Percentiles rank a stretch among this genome's conserved stretches.
phyloP scores from a whole-genome alignment of 2,329 filamentous ascomycete genomes.

The Dendryphion nanum region DNA sequence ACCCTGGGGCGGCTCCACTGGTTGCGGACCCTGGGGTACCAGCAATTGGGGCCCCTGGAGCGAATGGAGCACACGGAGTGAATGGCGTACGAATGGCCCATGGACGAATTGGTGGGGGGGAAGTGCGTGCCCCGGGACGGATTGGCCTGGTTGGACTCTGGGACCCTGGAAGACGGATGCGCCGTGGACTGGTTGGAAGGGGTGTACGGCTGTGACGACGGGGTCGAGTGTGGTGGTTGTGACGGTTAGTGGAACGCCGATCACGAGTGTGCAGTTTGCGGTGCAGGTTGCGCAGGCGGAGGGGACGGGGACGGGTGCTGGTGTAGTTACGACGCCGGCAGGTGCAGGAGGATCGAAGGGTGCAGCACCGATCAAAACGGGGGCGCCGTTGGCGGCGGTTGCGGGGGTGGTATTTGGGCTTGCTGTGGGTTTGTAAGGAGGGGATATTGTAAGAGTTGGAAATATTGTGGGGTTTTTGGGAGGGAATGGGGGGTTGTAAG shows the following conservation, averaged over 20 bases:
- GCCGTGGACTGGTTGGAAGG: slow-evolving; percentile 37
- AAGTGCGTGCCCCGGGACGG: slow-evolving; percentile 25
- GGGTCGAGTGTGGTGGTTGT: slow-evolving; percentile 28
- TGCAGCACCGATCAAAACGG: slow-evolving; percentile 15
- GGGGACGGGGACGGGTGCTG: slow-evolving; percentile 2
- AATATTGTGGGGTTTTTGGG: background rate
- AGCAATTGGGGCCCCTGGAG: slow-evolving; percentile 26
- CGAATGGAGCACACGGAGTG: slow-evolving; percentile 25
- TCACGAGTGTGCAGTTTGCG: slow-evolving; percentile 28
- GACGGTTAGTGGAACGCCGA: slow-evolving; percentile 21
- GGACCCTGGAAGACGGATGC: slow-evolving; percentile 34
- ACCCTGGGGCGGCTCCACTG: slow-evolving; percentile 4
- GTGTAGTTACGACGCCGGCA: slow-evolving; percentile 4
- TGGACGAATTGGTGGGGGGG: slow-evolving; percentile 39
- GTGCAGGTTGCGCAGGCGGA: slow-evolving; percentile 32
- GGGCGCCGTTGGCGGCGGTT: slow-evolving; percentile 8
- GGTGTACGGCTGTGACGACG: slow-evolving; percentile 32
- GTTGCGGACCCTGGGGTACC: slow-evolving; percentile 27
- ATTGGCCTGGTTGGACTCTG: slow-evolving; percentile 39
- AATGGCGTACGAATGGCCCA: slow-evolving; percentile 20
- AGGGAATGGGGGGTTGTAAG: too few relatives aligned
- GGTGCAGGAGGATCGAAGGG: slow-evolving; percentile 11
- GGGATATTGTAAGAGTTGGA: background rate
- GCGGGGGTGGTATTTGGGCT: background rate
- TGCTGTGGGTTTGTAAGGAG: slow-evolving; percentile 19